phyloP scores from a whole-genome alignment of 1,139 yeast species.

The Kodamaea plutei region DNA sequence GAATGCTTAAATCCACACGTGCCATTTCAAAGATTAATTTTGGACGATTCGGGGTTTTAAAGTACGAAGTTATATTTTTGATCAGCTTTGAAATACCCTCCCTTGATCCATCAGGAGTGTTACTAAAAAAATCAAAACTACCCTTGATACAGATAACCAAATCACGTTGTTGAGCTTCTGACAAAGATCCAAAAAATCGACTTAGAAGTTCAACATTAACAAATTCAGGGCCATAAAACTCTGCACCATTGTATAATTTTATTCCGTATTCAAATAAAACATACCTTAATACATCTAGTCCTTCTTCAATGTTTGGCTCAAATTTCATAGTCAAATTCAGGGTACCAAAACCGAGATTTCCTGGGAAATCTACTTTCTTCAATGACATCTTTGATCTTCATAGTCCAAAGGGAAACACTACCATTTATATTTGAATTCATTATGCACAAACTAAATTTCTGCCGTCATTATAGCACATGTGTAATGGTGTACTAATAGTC shows the following conservation, averaged over 20 bases:
- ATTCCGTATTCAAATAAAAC: conserved; percentile 33
- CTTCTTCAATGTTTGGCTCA: conserved; percentile 41
- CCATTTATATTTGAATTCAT: too few species aligned
- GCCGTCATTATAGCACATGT: too few species aligned
- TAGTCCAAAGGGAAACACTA: too few species aligned
- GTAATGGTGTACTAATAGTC: not conserved
- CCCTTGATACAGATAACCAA: conserved; percentile 66
- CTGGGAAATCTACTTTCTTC: conserved; percentile 13
- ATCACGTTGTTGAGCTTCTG: conserved; percentile 48
- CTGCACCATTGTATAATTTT: conserved; percentile 69
- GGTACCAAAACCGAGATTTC: conserved; percentile 54
- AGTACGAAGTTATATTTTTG: conserved; percentile 39
- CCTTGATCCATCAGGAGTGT: conserved; percentile 47
- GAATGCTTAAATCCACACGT: conserved; percentile 53
- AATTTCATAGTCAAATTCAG: conserved; percentile 61
- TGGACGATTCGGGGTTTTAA: conserved; percentile 32
- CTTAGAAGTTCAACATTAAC: conserved; percentile 48
- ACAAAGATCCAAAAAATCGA: conserved; percentile 49
- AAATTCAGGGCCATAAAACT: conserved; percentile 62
- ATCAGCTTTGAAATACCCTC: conserved; percentile 49
- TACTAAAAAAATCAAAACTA: conserved; percentile 31
- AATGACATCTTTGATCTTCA: not conserved
- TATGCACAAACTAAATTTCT: too few species aligned
- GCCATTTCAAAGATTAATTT: conserved; percentile 64
- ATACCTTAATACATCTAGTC: conserved; percentile 41